Percentiles rank a stretch among this genome's conserved stretches.
Conservation (phyloP, 495 filamentous ascomycete species). For the Hyphodiscus hymeniophilus region DNA sequence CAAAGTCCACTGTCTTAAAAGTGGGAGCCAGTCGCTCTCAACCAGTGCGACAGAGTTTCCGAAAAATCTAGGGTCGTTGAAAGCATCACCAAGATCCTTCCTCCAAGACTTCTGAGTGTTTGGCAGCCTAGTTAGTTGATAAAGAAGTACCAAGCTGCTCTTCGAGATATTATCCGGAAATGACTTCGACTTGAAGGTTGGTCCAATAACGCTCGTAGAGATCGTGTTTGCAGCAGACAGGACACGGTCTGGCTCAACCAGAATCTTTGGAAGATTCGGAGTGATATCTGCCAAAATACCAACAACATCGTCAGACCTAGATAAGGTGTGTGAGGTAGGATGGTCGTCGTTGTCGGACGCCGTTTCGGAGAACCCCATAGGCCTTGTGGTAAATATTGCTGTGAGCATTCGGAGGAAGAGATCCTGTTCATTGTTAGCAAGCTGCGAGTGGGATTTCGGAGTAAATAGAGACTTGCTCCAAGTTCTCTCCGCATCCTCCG, state of each 20-base stretch:
- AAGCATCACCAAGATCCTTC: slow-evolving; percentile 84
- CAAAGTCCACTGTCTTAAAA: slow-evolving; percentile 74
- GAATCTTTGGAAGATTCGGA: slow-evolving; percentile 74
- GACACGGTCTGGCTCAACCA: slow-evolving; percentile 80
- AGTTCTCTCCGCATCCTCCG: slow-evolving; percentile 88
- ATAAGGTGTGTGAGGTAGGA: slow-evolving; percentile 19
- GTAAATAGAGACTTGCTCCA: slow-evolving; percentile 50
- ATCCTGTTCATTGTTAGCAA: slow-evolving; percentile 49
- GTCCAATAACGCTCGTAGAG: slow-evolving; percentile 73
- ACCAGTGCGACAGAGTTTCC: slow-evolving; percentile 51
- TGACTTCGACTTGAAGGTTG: slow-evolving; percentile 71
- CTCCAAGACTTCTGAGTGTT: slow-evolving; percentile 85
- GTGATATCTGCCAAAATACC: slow-evolving; percentile 70
- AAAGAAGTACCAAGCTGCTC: slow-evolving; percentile 61
- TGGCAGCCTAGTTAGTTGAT: slow-evolving; percentile 65
- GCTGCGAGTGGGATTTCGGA: slow-evolving; percentile 23
- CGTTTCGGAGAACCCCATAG: slow-evolving; percentile 50
- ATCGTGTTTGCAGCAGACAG: slow-evolving; percentile 68
- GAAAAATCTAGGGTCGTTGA: slow-evolving; percentile 86
- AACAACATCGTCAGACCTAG: slow-evolving; percentile 66
- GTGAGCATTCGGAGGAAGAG: slow-evolving; percentile 79
- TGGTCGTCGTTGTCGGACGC: slow-evolving; percentile 22
- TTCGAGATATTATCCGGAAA: slow-evolving; percentile 83
- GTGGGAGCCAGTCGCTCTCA: slow-evolving; percentile 66
- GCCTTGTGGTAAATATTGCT: slow-evolving; percentile 83